Evolutionary conservation across 495 filamentous ascomycete genomes (phyloP).

Genomic region (Penicillium desertorum): DNA sequence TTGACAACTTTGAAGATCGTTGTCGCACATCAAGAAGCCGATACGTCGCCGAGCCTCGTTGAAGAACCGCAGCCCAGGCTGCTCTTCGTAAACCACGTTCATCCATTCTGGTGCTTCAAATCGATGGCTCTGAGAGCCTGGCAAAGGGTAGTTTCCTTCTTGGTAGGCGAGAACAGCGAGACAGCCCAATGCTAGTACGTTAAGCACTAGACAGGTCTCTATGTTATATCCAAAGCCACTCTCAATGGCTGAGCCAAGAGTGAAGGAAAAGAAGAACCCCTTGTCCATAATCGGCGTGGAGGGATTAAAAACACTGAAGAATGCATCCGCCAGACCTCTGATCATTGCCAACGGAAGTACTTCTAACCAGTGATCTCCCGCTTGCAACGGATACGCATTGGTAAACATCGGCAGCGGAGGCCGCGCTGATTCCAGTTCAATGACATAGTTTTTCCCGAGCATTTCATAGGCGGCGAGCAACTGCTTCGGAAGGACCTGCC

Average conservation of each 20-base stretch:
- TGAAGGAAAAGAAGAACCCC: conserved; percentile 47
- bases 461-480: conserved; percentile 39
- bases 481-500: conserved; percentile 36
- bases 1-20: conserved; percentile 49
- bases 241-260: conserved; percentile 45
- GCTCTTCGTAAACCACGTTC: conserved; percentile 43
- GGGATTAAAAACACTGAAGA: conserved; percentile 46
- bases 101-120: conserved; percentile 50
- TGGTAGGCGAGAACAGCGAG: conserved; percentile 44
- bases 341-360: conserved; percentile 42
- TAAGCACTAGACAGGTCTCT: conserved; percentile 47
- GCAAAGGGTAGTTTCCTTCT: conserved; percentile 47
- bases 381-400: conserved; percentile 39
- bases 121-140: conserved; percentile 33
- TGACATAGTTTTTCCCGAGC: conserved; percentile 49
- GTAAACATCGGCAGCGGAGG: conserved; percentile 44
- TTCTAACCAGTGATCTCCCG: conserved; percentile 44
- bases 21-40: conserved; percentile 50
- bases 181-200: conserved; percentile 47
- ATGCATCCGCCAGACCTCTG: conserved; percentile 45
- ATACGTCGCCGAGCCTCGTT: conserved; percentile 49
- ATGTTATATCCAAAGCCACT: conserved; percentile 45
- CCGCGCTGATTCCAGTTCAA: conserved; percentile 44
- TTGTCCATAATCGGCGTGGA: conserved; percentile 52
- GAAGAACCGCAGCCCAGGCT: conserved; percentile 45